phyloP scores from a whole-genome alignment of 306 rosid genomes.

The Begonia peltatifolia region DNA sequence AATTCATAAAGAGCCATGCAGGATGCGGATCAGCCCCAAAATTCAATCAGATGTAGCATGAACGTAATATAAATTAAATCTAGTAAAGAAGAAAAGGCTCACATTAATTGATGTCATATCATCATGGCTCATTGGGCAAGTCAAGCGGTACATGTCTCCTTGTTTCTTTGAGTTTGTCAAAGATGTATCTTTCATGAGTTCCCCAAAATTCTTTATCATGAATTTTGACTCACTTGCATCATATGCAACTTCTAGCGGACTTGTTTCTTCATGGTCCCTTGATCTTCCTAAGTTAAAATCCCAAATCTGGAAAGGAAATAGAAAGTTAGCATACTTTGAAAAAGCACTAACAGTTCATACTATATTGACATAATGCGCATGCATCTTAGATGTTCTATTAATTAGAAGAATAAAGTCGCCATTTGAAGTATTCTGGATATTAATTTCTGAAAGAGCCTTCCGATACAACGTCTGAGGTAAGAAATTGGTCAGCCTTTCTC shows the following conservation, averaged over 20 bases:
- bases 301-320: constrained; percentile 40
- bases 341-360: too few relatives aligned
- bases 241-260: constrained; percentile 23
- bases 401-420: too few relatives aligned
- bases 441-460: too few relatives aligned
- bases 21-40: too few relatives aligned
- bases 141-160: constrained; percentile 26
- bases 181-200: constrained; percentile 29
- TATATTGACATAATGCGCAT: too few relatives aligned
- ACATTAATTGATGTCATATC: constrained; percentile 27
- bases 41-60: too few relatives aligned
- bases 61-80: too few relatives aligned
- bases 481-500: too few relatives aligned
- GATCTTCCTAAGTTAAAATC: constrained; percentile 39
- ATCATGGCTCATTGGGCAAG: constrained; percentile 19
- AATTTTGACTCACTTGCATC: constrained; percentile 25
- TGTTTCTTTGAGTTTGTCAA: constrained; percentile 18
- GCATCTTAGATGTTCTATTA: too few relatives aligned
- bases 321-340: constrained; percentile 5
- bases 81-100: constrained; percentile 8
- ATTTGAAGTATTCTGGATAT: too few relatives aligned
- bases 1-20: too few relatives aligned
- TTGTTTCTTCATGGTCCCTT: constrained; percentile 29
- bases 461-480: too few relatives aligned
- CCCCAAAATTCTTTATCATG: constrained; percentile 27